phyloP scores from a whole-genome alignment of 2,329 filamentous ascomycete species.

The Zarea fungicola region DNA sequence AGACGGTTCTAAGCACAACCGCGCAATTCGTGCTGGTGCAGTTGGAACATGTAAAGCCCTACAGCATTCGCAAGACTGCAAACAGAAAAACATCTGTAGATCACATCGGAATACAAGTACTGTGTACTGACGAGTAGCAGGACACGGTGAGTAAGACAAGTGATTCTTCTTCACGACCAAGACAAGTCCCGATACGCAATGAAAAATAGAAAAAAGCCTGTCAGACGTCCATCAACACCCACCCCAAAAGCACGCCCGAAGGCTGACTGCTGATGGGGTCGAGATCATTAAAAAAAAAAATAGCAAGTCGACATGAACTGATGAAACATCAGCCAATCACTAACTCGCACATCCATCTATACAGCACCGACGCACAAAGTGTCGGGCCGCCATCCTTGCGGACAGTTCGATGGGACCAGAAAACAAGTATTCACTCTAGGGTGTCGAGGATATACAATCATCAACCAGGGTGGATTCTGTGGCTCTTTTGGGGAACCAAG shows the following conservation, averaged over 20 bases:
- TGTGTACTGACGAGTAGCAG: not conserved
- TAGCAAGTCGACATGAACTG: constrained; percentile 13
- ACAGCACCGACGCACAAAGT: constrained; percentile 42
- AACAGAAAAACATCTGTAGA: too few species aligned
- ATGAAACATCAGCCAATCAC: constrained; percentile 24
- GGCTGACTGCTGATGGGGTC: constrained; percentile 66
- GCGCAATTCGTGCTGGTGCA: too few species aligned
- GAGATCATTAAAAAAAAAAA: constrained; percentile 74
- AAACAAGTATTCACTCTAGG: constrained; percentile 73
- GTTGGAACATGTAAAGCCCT: too few species aligned
- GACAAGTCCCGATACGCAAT: constrained; percentile 45
- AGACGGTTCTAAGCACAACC: too few species aligned
- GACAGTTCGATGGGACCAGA: constrained; percentile 54
- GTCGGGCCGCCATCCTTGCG: constrained; percentile 54
- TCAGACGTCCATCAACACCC: constrained; percentile 88
- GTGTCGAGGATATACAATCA: constrained; percentile 80
- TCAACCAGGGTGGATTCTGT: constrained; percentile 95
- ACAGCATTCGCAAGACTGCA: too few species aligned
- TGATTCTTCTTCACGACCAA: constrained; percentile 47
- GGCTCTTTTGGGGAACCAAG: constrained; percentile 89
- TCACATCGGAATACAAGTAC: too few species aligned
- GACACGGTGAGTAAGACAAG: not conserved
- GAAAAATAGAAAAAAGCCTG: constrained; percentile 59
- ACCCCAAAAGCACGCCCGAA: constrained; percentile 73
- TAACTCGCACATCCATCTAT: constrained; percentile 61